Conservation (phyloP, 768 basidiomycete genomes). For the Suillus sp. region DNA sequence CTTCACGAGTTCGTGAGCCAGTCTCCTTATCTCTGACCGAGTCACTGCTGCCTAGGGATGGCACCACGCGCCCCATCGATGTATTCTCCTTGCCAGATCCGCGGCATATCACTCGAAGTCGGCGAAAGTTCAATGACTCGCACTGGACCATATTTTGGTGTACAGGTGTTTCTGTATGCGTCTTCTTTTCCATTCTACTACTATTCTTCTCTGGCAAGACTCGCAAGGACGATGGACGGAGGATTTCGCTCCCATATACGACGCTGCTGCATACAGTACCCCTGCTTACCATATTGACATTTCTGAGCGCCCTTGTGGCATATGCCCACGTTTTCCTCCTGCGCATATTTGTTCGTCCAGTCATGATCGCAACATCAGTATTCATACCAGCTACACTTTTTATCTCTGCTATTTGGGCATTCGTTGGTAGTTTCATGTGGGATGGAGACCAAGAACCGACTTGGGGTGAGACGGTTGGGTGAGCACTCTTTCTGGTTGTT, state of each 20-base stretch:
- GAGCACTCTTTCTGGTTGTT: constrained; percentile 30
- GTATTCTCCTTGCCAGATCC: constrained; percentile 81
- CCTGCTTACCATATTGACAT: constrained; percentile 69
- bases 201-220: constrained; percentile 60
- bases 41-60: constrained; percentile 77
- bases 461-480: constrained; percentile 85
- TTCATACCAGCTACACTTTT: constrained; percentile 76
- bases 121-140: constrained; percentile 74
- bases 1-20: constrained; percentile 46
- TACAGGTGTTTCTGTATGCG: constrained; percentile 56
- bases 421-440: constrained; percentile 76
- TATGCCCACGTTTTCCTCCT: constrained; percentile 78
- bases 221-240: constrained; percentile 12
- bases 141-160: constrained; percentile 73
- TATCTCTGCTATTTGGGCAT: constrained; percentile 78
- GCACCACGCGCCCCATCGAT: constrained; percentile 60
- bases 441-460: constrained; percentile 57
- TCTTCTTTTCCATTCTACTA: constrained; percentile 64
- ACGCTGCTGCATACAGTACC: constrained; percentile 79
- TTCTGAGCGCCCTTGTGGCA: constrained; percentile 68
- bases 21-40: constrained; percentile 69
- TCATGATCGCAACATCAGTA: constrained; percentile 75
- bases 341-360: constrained; percentile 80
- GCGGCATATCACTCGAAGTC: constrained; percentile 59
- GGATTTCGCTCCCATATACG: constrained; percentile 54